These are phyloP conservation scores for Oldenlandia corymbosa DNA, from an alignment of 257 asterid species.

Conservation along the genomic window DNA sequence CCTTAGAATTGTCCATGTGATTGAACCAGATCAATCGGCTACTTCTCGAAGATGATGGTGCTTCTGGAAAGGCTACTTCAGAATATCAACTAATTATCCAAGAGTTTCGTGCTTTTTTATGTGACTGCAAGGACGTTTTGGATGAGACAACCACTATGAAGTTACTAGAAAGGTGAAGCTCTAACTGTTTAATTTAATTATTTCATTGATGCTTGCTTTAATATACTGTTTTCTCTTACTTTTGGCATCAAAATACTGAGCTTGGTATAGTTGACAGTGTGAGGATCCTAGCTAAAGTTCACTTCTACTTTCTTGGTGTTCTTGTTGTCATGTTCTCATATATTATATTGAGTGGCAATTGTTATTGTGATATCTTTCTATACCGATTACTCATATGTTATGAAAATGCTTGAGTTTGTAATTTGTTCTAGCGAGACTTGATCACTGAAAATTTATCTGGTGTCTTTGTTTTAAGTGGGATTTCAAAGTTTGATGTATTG, in stretches of 20 bases:
- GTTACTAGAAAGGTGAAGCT: constrained; percentile 73
- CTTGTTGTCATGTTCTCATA: neutral
- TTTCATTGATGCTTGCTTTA: too few relatives aligned
- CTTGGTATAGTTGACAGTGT: too few relatives aligned
- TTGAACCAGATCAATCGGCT: constrained; percentile 67
- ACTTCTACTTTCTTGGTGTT: neutral
- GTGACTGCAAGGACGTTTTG: constrained; percentile 92
- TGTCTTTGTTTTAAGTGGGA: neutral
- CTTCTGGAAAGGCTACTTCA: constrained; percentile 41
- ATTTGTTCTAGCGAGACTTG: neutral
- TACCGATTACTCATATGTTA: neutral
- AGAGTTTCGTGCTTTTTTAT: constrained; percentile 86
- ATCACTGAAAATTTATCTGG: too few relatives aligned
- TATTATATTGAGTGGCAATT: neutral
- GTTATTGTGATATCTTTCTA: neutral
- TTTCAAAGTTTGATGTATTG: neutral
- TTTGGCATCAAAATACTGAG: neutral
- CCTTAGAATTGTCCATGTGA: constrained; percentile 17
- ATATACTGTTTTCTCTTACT: too few relatives aligned
- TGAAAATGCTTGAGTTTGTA: neutral
- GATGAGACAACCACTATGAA: constrained; percentile 97
- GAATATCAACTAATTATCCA: constrained; percentile 70
- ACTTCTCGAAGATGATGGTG: constrained; percentile 79
- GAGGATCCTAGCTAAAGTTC: neutral
- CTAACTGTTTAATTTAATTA: constrained; percentile 16